These are phyloP conservation scores for Shiraia sp. DNA, from an alignment of 2,329 filamentous ascomycete genomes.

Conservation along the genomic window DNA sequence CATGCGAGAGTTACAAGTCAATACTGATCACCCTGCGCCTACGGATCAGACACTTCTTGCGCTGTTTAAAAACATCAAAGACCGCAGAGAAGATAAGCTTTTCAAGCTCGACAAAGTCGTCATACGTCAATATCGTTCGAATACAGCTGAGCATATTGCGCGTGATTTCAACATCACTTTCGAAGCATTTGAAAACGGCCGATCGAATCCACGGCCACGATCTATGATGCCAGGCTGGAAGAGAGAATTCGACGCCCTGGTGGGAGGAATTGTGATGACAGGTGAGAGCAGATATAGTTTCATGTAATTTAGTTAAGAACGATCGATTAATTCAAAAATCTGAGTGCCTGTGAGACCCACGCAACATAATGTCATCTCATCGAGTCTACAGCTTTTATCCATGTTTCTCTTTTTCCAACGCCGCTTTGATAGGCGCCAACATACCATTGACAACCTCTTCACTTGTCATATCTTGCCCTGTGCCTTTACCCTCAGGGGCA, in stretches of 20 bases:
- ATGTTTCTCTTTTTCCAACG: slow-evolving; percentile 18
- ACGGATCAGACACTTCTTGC: slow-evolving; percentile 23
- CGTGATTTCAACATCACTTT: slow-evolving; percentile 18
- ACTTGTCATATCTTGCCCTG: slow-evolving; percentile 20
- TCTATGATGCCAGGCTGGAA: slow-evolving; percentile 41
- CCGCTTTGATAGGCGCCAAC: slow-evolving; percentile 25
- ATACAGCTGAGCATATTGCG: slow-evolving; percentile 20
- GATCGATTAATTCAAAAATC: too few species aligned
- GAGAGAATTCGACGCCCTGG: slow-evolving; percentile 27
- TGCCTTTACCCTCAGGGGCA: slow-evolving; percentile 22
- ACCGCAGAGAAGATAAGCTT: slow-evolving; percentile 24
- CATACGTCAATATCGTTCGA: slow-evolving; percentile 30
- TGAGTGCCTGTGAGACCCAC: too few species aligned
- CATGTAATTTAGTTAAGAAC: too few species aligned
- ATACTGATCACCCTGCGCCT: slow-evolving; percentile 31
- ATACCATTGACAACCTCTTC: slow-evolving; percentile 18
- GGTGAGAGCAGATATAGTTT: neutral
- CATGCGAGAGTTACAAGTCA: slow-evolving; percentile 35
- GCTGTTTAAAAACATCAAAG: slow-evolving; percentile 37
- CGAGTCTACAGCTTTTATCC: slow-evolving; percentile 11
- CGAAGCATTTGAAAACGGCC: slow-evolving; percentile 25
- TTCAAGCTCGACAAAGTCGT: slow-evolving; percentile 18
- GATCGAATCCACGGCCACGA: slow-evolving; percentile 14
- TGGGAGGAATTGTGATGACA: slow-evolving; percentile 26
- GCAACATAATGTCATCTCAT: neutral